Evolutionary conservation across 2,329 filamentous ascomycete species (phyloP).

Genomic region (Aspergillus neoniger): DNA sequence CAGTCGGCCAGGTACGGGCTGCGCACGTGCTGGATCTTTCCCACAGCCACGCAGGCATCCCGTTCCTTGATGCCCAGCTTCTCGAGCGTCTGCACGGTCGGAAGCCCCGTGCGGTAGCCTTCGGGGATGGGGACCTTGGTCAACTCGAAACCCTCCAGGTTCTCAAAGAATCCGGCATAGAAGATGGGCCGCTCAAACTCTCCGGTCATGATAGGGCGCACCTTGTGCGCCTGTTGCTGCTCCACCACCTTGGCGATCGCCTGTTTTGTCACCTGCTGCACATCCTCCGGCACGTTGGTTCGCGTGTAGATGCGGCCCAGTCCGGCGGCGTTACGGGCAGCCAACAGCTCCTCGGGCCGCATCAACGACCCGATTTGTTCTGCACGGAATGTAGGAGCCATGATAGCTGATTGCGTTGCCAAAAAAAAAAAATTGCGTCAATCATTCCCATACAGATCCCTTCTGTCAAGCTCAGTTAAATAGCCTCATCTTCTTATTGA

Average conservation of each 20-base stretch:
- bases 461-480: too few relatives aligned
- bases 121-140: constrained; percentile 7
- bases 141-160: constrained; percentile 22
- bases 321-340: constrained; percentile 15
- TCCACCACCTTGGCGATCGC: constrained; percentile 21
- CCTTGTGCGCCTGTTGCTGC: constrained; percentile 22
- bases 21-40: constrained; percentile 1
- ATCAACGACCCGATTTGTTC: constrained; percentile 32
- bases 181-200: constrained; percentile 28
- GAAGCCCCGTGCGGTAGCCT: constrained; percentile 4
- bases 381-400: constrained; percentile 22
- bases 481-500: not conserved
- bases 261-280: constrained; percentile 10
- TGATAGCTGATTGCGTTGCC: not conserved
- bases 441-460: too few relatives aligned
- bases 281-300: not conserved
- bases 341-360: constrained; percentile 23
- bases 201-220: constrained; percentile 25
- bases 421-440: too few relatives aligned
- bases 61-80: not conserved
- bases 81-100: not conserved
- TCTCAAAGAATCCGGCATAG: constrained; percentile 28
- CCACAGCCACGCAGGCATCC: constrained; percentile 6
- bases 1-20: constrained; percentile 51
- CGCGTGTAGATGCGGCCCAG: not conserved